Evolutionary conservation across 1,284 basidiomycete genomes (phyloP).

Genomic region (Calocybe gambosa): DNA sequence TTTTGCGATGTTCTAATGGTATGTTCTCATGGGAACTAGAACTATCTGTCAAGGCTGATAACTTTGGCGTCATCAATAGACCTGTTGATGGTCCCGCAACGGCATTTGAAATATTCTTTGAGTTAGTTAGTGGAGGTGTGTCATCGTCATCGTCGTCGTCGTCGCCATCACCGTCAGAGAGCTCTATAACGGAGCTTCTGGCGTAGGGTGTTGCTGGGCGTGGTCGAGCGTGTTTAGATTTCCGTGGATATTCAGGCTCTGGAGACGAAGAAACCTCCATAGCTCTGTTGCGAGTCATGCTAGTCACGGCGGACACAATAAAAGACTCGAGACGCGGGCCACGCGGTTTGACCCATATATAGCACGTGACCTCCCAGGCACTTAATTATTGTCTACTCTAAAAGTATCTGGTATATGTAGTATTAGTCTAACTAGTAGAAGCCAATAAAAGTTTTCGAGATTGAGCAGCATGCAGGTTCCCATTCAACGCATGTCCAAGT

Average conservation of each 20-base stretch:
- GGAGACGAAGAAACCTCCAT: constrained; percentile 24
- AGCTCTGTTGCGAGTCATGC: not conserved
- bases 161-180: constrained; percentile 28
- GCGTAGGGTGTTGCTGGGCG: not conserved
- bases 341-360: too few species aligned
- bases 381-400: too few species aligned
- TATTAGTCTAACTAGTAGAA: not conserved
- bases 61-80: constrained; percentile 4
- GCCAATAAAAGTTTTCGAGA: not conserved
- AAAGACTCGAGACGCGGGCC: not conserved
- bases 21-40: constrained; percentile 14
- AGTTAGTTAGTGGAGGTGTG: constrained; percentile 5
- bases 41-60: constrained; percentile 3
- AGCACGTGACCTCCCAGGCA: too few species aligned
- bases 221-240: not conserved
- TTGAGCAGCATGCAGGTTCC: constrained; percentile 28
- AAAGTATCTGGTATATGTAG: too few species aligned
- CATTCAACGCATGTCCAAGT: constrained; percentile 41
- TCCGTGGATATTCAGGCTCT: constrained; percentile 11
- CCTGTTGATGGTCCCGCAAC: constrained; percentile 12
- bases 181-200: constrained; percentile 20
- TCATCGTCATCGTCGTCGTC: constrained; percentile 21
- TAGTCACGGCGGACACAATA: constrained; percentile 1
- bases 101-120: constrained; percentile 9
- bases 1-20: constrained; percentile 5